Conservation (phyloP, 1,284 basidiomycete species). For the Takashimella tepidaria region DNA sequence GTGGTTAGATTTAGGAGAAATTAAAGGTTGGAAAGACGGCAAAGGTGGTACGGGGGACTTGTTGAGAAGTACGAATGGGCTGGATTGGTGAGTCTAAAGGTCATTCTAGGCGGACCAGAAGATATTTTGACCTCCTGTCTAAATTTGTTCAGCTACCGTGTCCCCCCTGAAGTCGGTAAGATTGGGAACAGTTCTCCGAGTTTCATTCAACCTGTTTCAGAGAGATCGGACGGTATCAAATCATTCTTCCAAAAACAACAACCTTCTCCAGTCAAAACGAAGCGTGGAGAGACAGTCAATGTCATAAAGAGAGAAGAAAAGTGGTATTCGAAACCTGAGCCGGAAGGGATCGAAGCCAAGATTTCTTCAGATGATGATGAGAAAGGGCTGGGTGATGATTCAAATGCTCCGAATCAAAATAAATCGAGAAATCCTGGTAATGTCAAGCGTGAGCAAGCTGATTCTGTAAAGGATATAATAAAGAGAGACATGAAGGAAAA, state of each 20-base stretch:
- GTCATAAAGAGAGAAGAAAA: not conserved
- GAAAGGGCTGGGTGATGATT: conserved; percentile 34
- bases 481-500: not conserved
- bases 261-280: conserved; percentile 24
- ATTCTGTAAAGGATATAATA: not conserved
- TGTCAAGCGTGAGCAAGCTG: not conserved
- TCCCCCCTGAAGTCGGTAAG: conserved; percentile 85
- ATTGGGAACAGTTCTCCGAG: conserved; percentile 75
- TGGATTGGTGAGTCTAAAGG: conserved; percentile 61
- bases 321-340: not conserved
- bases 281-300: not conserved
- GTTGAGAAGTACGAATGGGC: conserved; percentile 63
- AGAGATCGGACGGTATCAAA: conserved; percentile 79
- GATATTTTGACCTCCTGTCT: too few species aligned
- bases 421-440: not conserved
- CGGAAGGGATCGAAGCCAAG: not conserved
- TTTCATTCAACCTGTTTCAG: conserved; percentile 73
- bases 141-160: conserved; percentile 67
- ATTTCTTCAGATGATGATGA: conserved; percentile 9
- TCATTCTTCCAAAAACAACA: conserved; percentile 74
- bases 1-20: conserved; percentile 73
- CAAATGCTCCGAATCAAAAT: conserved; percentile 25
- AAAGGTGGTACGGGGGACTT: conserved; percentile 51
- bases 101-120: not conserved
- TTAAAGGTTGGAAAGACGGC: conserved; percentile 58